Evolutionary conservation across 2,329 filamentous ascomycete genomes (phyloP).

Genomic region (Scleromitrula shiraiana): DNA sequence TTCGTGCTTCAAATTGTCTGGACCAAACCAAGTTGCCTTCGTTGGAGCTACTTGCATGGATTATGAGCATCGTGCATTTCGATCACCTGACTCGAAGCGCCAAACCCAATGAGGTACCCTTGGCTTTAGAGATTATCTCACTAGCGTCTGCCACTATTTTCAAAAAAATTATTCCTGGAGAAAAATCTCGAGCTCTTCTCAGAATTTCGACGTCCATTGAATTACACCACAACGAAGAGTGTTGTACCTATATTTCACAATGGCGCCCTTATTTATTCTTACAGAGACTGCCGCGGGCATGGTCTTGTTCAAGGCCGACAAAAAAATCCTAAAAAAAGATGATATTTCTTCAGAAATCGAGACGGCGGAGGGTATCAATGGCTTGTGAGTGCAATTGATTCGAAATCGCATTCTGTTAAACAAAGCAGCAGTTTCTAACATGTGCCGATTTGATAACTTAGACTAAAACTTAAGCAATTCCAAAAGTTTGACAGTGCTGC

Average conservation of each 20-base stretch:
- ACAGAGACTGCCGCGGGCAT: constrained; percentile 83
- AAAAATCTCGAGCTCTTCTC: constrained; percentile 13
- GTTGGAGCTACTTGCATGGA: constrained; percentile 4
- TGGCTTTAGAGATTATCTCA: constrained; percentile 5
- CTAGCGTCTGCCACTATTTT: constrained; percentile 16
- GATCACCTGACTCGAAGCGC: constrained; percentile 11
- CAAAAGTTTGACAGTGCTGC: constrained; percentile 94
- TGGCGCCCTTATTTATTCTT: constrained; percentile 80
- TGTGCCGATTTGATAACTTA: constrained; percentile 30
- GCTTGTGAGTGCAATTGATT: constrained; percentile 56
- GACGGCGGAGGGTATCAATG: constrained; percentile 76
- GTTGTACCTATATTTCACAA: constrained; percentile 35
- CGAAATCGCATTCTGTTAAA: constrained; percentile 2
- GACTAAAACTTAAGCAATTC: constrained; percentile 93
- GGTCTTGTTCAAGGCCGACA: constrained; percentile 97
- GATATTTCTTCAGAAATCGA: constrained; percentile 67
- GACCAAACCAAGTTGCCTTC: constrained; percentile 9
- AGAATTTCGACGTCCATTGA: constrained; percentile 11
- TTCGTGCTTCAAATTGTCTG: constrained; percentile 9
- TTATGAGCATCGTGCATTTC: background rate
- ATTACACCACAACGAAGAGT: constrained; percentile 10
- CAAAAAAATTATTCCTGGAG: constrained; percentile 19
- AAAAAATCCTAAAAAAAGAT: constrained; percentile 90
- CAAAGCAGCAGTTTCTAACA: constrained; percentile 16
- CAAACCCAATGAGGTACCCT: background rate